phyloP scores from a whole-genome alignment of 31 red algal genomes.

The Bonnemaisonia californica region DNA sequence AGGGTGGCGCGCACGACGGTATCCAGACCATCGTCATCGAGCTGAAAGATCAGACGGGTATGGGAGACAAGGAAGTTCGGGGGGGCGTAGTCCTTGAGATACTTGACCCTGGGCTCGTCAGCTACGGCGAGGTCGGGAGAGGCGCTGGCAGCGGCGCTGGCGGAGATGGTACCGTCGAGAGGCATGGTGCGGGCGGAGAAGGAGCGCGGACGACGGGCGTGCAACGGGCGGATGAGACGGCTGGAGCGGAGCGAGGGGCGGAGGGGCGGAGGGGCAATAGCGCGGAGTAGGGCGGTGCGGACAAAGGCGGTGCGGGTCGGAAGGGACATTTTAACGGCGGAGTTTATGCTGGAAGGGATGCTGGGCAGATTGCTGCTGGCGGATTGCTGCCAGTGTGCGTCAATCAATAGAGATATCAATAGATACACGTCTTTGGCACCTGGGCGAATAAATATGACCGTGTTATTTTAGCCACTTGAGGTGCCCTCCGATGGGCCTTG shows the following conservation, averaged over 20 bases:
- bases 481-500: no score
- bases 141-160: neutral
- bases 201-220: neutral
- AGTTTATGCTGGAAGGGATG: no score
- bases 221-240: neutral
- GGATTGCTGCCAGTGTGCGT: no score
- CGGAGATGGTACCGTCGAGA: neutral
- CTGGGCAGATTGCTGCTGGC: no score
- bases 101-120: slow-evolving; percentile 57
- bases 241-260: neutral
- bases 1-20: slow-evolving; percentile 69
- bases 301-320: no score
- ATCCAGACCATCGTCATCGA: slow-evolving; percentile 74
- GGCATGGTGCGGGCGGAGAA: neutral
- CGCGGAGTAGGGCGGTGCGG: no score
- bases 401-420: no score
- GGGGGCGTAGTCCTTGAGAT: slow-evolving; percentile 77
- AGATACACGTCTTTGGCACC: no score
- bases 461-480: no score
- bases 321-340: no score
- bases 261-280: no score
- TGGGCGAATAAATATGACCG: no score
- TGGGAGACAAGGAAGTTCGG: slow-evolving; percentile 72
- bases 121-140: neutral
- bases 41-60: slow-evolving; percentile 69